phyloP scores from a whole-genome alignment of 306 rosid species.

The Quercus gilva region DNA sequence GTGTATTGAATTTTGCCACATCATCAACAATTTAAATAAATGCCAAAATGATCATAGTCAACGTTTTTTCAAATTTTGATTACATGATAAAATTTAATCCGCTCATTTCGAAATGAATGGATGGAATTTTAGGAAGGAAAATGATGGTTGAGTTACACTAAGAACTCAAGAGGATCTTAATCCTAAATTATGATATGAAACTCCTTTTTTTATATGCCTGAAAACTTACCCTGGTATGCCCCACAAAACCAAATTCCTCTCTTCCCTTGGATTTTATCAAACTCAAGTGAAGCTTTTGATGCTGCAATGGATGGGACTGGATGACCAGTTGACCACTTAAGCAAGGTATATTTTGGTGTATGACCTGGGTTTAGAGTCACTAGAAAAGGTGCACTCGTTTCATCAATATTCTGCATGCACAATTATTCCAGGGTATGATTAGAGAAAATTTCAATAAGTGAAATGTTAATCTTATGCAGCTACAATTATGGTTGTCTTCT shows the following conservation, averaged over 20 bases:
- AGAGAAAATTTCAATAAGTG: background rate
- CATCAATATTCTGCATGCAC: conserved; percentile 69
- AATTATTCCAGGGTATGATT: conserved; percentile 1
- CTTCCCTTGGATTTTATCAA: conserved; percentile 73
- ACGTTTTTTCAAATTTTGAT: too few species aligned
- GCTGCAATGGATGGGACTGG: conserved; percentile 89
- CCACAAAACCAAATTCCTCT: conserved; percentile 94
- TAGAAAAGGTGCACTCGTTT: conserved; percentile 58
- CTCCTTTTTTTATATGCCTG: background rate
- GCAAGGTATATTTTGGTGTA: conserved; percentile 59
- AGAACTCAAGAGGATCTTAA: too few species aligned
- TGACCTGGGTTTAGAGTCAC: conserved; percentile 83
- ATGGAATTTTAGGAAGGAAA: too few species aligned
- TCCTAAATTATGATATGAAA: too few species aligned
- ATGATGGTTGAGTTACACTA: too few species aligned
- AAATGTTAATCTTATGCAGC: background rate
- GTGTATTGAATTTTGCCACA: too few species aligned
- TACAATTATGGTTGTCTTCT: background rate
- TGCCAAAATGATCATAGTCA: too few species aligned
- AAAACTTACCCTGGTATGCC: conserved; percentile 70
- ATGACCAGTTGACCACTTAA: conserved; percentile 78
- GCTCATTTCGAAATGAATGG: too few species aligned
- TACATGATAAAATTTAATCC: too few species aligned
- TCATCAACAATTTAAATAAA: too few species aligned
- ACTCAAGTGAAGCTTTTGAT: conserved; percentile 67